Evolutionary conservation across 2,329 filamentous ascomycete genomes (phyloP).

Genomic region (Penicillium sp.): DNA sequence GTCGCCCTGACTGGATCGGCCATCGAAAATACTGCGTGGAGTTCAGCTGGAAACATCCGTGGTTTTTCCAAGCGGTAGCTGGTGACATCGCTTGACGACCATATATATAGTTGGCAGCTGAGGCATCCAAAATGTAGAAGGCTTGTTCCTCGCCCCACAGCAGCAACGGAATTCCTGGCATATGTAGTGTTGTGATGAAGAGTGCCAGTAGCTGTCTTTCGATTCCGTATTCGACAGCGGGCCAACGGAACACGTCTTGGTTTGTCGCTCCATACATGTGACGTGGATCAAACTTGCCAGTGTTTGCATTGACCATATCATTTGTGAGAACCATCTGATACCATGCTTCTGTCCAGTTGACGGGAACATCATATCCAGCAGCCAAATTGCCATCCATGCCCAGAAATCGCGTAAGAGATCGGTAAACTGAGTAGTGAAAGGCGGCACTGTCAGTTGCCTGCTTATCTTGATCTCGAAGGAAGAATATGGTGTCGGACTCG

Average conservation of each 20-base stretch:
- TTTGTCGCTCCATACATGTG: constrained; percentile 67
- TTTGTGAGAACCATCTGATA: constrained; percentile 59
- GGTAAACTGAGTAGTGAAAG: constrained; percentile 66
- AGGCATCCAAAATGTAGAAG: constrained; percentile 65
- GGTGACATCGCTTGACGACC: constrained; percentile 65
- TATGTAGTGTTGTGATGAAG: constrained; percentile 60
- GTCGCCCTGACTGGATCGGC: constrained; percentile 55
- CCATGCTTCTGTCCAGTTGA: constrained; percentile 60
- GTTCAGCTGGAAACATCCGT: constrained; percentile 63
- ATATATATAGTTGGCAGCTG: constrained; percentile 65
- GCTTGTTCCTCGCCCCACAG: constrained; percentile 68
- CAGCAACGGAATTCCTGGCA: constrained; percentile 62
- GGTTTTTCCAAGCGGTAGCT: constrained; percentile 63
- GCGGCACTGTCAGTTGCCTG: constrained; percentile 61
- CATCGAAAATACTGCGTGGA: constrained; percentile 60
- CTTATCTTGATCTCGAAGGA: constrained; percentile 55
- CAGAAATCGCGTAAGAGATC: constrained; percentile 62
- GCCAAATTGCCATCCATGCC: constrained; percentile 60
- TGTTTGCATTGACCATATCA: constrained; percentile 62
- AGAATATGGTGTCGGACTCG: constrained; percentile 45
- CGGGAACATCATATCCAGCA: constrained; percentile 55
- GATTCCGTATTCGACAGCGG: constrained; percentile 58
- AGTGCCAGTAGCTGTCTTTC: constrained; percentile 59
- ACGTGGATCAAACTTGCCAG: constrained; percentile 62
- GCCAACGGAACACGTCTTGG: constrained; percentile 68